Evolutionary conservation across 805 yeast genomes (phyloP), one percentile per base, ranked within the genome.

Genomic region (Wickerhamomyces strasburgensis): DNA sequence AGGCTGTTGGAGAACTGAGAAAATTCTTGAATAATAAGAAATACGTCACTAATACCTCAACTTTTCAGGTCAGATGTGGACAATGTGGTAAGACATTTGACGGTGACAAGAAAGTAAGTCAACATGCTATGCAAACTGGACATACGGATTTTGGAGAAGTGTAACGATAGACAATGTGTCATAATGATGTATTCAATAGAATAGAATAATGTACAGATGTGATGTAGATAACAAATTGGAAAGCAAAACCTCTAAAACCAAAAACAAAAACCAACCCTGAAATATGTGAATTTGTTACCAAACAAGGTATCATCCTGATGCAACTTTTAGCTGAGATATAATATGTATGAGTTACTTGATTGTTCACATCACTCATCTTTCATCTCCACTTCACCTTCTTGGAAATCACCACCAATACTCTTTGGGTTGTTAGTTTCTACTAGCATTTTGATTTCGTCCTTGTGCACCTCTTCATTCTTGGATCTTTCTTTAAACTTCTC

Each of bases 31-130:
- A 76, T 44, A 49, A 61, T 6, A 58, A 58, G 41, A 78, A 82
- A 24, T 78, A 78, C 46, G 69, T 78, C 16, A 82, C 88, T 11
- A 84, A 84, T 52, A 78, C 86, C 0, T 65, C 73, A 5, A 70
- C 63, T 5, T 80, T 80, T 47, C 57, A 72, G 21, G 68, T 81
- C 14, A 60, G 71, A 29, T 84, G 90, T 51, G 64, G 72, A 11
- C 65, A 60, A 3, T 84, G 93, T 52, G 67, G 70, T 17, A 50
- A 54, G 18, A 52, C 63, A 2, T 57, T 82, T 24, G 64, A 63
- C 2, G 89, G 90, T 4, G 88, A 83, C 54, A 68, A 64, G 43
- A 82, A 73, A 4, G 84, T 84, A 1, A 64, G 73, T 10, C 65
- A 67, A 42, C 93, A 84, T 57, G 86, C 88, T 4, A 67, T 68